Conservation (phyloP, 345 rosid genomes). For the Sisymbrium irio region DNA sequence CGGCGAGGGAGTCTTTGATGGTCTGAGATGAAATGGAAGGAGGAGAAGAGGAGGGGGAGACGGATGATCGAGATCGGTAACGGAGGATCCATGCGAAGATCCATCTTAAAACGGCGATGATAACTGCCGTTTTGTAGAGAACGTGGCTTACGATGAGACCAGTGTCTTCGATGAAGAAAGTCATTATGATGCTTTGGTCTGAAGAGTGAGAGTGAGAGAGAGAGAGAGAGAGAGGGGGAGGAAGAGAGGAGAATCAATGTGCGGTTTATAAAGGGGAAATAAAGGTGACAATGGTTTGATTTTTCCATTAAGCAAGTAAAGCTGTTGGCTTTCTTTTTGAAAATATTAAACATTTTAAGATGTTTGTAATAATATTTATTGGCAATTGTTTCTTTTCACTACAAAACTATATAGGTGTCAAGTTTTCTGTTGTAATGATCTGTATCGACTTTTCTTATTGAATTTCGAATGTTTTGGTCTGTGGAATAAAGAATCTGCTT, state of each 20-base stretch:
- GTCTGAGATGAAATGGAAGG: conserved; percentile 39
- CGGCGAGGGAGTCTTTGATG: conserved; percentile 51
- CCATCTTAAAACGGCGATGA: conserved; percentile 67
- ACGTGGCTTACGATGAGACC: conserved; percentile 45
- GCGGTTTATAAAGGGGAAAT: neutral
- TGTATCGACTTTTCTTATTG: neutral
- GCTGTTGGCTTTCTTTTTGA: neutral
- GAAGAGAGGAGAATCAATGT: neutral
- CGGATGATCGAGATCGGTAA: conserved; percentile 33
- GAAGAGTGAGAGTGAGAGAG: neutral
- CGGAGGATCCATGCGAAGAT: conserved; percentile 46
- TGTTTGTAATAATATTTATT: neutral
- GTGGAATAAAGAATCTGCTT: neutral
- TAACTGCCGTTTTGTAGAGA: conserved; percentile 68
- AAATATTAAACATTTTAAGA: neutral
- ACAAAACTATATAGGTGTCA: neutral
- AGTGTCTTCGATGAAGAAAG: conserved; percentile 57
- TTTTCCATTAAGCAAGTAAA: neutral
- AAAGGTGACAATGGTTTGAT: conserved; percentile 10
- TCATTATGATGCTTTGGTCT: conserved; percentile 30
- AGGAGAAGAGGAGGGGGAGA: neutral
- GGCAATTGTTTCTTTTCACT: neutral
- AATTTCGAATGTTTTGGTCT: neutral
- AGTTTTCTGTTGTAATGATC: neutral
- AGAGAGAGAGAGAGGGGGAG: neutral